Percentiles rank a stretch among this genome's conserved stretches.
Conservation (phyloP, 805 yeast species). For the Yamadazyma nakazawae region DNA sequence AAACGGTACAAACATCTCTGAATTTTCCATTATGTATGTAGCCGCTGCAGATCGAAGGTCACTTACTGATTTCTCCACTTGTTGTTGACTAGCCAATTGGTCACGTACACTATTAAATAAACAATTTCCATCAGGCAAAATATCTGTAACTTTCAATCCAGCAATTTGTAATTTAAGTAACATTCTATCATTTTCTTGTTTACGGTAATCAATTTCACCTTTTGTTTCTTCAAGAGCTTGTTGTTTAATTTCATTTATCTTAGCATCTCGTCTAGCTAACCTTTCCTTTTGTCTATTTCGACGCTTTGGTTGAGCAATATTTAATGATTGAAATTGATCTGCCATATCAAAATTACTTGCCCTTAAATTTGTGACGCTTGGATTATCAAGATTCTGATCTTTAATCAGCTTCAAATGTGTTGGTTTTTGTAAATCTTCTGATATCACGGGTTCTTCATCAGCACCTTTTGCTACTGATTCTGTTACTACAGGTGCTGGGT, state of each 20-base stretch:
- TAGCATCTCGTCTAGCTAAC: conserved; percentile 71
- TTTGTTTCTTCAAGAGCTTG: conserved; percentile 74
- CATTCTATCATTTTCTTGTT: conserved; percentile 69
- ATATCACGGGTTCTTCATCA: background rate
- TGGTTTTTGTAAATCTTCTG: background rate
- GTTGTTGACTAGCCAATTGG: conserved; percentile 47
- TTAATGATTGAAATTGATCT: background rate
- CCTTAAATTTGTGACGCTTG: too few species aligned
- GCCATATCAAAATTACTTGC: background rate
- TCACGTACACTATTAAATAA: conserved; percentile 82
- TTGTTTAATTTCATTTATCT: conserved; percentile 54
- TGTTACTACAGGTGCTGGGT: conserved; percentile 19
- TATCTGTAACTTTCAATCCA: conserved; percentile 58
- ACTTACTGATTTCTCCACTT: conserved; percentile 29
- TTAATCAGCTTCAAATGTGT: background rate
- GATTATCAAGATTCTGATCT: background rate
- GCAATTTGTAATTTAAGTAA: conserved; percentile 47
- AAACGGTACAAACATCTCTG: conserved; percentile 75
- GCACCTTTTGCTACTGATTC: background rate
- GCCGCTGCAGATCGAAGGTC: conserved; percentile 67
- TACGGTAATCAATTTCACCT: conserved; percentile 58
- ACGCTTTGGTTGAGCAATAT: conserved; percentile 15
- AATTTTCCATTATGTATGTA: conserved; percentile 57
- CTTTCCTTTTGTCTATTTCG: conserved; percentile 85
- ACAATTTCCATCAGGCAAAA: conserved; percentile 93